These are phyloP conservation scores for Pseudoperonospora humuli DNA, from an alignment of 352 stramenopile genomes.

Conservation along the genomic window DNA sequence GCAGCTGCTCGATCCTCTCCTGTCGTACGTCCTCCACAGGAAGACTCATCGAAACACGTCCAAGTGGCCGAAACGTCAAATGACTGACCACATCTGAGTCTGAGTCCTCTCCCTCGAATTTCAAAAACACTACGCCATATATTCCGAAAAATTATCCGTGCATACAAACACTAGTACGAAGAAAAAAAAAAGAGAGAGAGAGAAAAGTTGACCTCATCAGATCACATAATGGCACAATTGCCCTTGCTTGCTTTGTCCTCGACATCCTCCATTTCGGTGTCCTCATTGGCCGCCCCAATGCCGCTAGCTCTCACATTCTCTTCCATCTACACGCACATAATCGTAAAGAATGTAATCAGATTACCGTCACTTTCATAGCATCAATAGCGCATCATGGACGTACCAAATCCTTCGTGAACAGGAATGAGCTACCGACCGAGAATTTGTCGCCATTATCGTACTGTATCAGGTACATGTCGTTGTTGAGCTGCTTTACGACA, in stretches of 20 bases:
- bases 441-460: conserved; percentile 60
- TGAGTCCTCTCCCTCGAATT: no score
- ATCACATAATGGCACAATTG: conserved; percentile 25
- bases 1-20: conserved; percentile 36
- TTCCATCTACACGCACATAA: conserved; percentile 29
- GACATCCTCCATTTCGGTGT: conserved; percentile 21
- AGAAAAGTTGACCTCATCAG: background rate
- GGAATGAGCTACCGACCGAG: conserved; percentile 26
- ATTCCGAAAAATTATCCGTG: no score
- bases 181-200: no score
- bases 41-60: conserved; percentile 2
- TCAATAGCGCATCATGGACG: background rate
- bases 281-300: conserved; percentile 1
- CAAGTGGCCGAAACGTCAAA: background rate
- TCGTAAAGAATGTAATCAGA: conserved; percentile 4
- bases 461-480: conserved; percentile 37
- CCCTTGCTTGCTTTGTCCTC: conserved; percentile 6
- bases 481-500: conserved; percentile 30
- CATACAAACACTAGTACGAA: no score
- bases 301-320: conserved; percentile 17
- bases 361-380: background rate
- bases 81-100: background rate
- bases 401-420: conserved; percentile 49
- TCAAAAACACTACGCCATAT: no score
- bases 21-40: conserved; percentile 27